Evolutionary conservation across 148 eudicot genomes (phyloP).

Genomic region (Camellia sinensis): DNA sequence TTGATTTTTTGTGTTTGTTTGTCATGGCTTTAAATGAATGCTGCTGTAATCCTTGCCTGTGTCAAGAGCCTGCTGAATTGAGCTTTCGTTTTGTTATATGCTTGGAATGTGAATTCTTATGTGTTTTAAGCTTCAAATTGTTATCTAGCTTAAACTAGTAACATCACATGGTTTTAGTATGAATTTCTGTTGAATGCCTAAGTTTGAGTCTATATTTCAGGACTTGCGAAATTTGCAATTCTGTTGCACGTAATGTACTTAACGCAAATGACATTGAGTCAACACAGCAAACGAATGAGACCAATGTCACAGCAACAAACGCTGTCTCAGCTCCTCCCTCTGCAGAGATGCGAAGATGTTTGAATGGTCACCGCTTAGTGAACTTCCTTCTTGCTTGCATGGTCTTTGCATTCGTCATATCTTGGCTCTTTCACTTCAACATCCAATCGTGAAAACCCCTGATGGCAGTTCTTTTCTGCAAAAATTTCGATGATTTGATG

Average conservation of each 20-base stretch:
- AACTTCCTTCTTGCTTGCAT: constrained; percentile 51
- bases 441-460: constrained; percentile 31
- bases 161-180: too few relatives aligned
- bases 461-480: not conserved
- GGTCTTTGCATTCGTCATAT: constrained; percentile 50
- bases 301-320: constrained; percentile 9
- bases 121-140: too few relatives aligned
- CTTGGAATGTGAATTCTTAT: too few relatives aligned
- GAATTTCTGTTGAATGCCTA: too few relatives aligned
- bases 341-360: constrained; percentile 34
- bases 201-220: constrained; percentile 16
- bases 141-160: too few relatives aligned
- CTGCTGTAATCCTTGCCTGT: not conserved
- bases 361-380: constrained; percentile 49
- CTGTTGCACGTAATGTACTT: constrained; percentile 39
- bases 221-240: constrained; percentile 53
- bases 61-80: not conserved
- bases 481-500: not conserved
- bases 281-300: constrained; percentile 24
- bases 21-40: not conserved
- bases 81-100: not conserved
- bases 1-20: not conserved
- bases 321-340: constrained; percentile 17
- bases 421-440: constrained; percentile 56
- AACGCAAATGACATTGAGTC: constrained; percentile 30